Base-by-base conservation (phyloP, 2,329 filamentous ascomycete species). In the Tolypocladium album region DNA sequence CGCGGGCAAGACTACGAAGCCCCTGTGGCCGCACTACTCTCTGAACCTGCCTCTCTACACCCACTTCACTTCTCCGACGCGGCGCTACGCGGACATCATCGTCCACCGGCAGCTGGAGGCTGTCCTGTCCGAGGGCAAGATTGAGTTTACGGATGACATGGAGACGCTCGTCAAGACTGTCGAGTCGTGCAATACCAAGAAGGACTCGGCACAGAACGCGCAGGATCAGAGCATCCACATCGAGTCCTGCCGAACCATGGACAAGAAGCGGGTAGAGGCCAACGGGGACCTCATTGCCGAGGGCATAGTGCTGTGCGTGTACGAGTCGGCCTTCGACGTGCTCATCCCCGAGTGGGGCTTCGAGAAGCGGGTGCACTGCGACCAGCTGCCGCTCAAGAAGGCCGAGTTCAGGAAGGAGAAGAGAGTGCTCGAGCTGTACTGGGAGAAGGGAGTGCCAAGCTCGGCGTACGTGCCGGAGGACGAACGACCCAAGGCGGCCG, bases 221-320 rank as follows among this genome's bases (percentile, higher is more conserved):
- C 94, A 99, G 74, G 94, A 99, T 74, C 94, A 99, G 78, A 97
- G 94, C 74, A 92, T 99, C 57, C 94, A 99, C 76, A 97, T 99
- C 64, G 94, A 97, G 73, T 91, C 93, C 6, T 99, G 94, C 80
- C 89, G 94, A 67, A 88, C 86, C 68, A 97, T 99, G 90, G 92
- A 97, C 76, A 92, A 90, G 78, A 89, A 88, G 75, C 87, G 90
- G 65, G 87, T 91, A 71, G 90, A 95, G 67, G 83, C 86, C 66
- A 92, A 93, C 64, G 92, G 91, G 56, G 94, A 99, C 65, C 83
- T 99, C 59, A 92, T 99, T 72, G 92, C 89, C 68, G 93, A 97
- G 73, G 94, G 94, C 66, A 93, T 99, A 68, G 92, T 99, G 56
- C 82, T 99, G 60, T 96, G 91, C 71, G 94, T 99, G 39, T 99